These are phyloP conservation scores for Elaphomyces granulatus DNA, from an alignment of 495 filamentous ascomycete genomes.

Conservation along the genomic window DNA sequence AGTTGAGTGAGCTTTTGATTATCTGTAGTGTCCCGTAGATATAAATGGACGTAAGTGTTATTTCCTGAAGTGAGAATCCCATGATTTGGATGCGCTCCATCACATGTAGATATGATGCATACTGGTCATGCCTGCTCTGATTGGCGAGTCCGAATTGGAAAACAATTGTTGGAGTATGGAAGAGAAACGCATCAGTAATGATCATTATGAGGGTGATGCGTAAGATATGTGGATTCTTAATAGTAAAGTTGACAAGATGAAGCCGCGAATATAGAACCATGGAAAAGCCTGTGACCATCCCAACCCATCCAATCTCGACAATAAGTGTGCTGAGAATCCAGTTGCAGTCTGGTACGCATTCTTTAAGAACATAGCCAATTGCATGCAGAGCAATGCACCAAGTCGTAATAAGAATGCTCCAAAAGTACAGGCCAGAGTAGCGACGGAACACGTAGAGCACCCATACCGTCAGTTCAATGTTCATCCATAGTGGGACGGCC, in stretches of 20 bases:
- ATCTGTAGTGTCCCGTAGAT: slow-evolving; percentile 11
- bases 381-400: slow-evolving; percentile 30
- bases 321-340: slow-evolving; percentile 3
- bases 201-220: slow-evolving; percentile 4
- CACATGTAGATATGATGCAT: slow-evolving; percentile 18
- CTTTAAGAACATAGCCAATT: slow-evolving; percentile 34
- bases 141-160: slow-evolving; percentile 7
- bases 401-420: slow-evolving; percentile 28
- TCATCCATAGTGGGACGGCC: slow-evolving; percentile 1
- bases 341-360: slow-evolving; percentile 16
- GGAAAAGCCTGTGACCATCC: slow-evolving; percentile 9
- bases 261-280: slow-evolving; percentile 9
- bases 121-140: slow-evolving; percentile 9
- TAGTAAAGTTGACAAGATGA: slow-evolving; percentile 5
- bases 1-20: slow-evolving; percentile 3
- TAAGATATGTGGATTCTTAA: slow-evolving; percentile 4
- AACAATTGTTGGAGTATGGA: slow-evolving; percentile 7
- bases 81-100: slow-evolving; percentile 35
- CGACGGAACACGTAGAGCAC: slow-evolving; percentile 34
- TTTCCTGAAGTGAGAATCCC: slow-evolving; percentile 32
- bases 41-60: slow-evolving; percentile 31
- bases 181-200: slow-evolving; percentile 7
- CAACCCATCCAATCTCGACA: slow-evolving; percentile 4
- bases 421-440: slow-evolving; percentile 34
- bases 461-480: slow-evolving; percentile 12